Percentiles rank a stretch among this genome's conserved stretches.
Evolutionary conservation across 352 stramenopile species (phyloP).

Genomic region (Globisporangium heterothallicum): DNA sequence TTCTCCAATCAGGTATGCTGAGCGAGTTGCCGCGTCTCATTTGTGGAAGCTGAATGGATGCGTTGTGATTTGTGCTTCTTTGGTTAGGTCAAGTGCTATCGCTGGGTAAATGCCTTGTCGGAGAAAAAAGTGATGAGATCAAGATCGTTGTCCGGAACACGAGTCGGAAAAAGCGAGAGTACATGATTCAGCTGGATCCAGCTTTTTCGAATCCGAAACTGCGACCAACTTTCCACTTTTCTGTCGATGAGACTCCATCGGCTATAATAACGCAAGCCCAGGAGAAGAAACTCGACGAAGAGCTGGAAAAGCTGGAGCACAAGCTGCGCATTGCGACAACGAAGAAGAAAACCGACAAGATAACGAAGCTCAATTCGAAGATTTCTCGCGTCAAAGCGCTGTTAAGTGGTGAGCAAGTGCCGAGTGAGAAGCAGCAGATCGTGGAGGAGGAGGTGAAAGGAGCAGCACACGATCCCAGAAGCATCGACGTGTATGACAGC

Average conservation of each 20-base stretch:
- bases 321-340: constrained; percentile 85
- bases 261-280: constrained; percentile 84
- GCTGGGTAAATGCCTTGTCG: constrained; percentile 78
- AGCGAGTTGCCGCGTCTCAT: background rate
- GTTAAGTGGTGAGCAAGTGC: constrained; percentile 66
- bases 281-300: constrained; percentile 87
- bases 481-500: constrained; percentile 67
- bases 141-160: constrained; percentile 86
- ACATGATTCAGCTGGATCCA: constrained; percentile 81
- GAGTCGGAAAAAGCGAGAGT: constrained; percentile 84
- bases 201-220: constrained; percentile 58
- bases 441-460: constrained; percentile 37
- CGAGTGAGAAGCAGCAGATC: constrained; percentile 45
- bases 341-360: constrained; percentile 89
- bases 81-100: constrained; percentile 71
- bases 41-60: background rate
- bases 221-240: constrained; percentile 79
- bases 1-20: constrained; percentile 76
- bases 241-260: constrained; percentile 74
- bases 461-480: constrained; percentile 20
- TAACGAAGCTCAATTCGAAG: constrained; percentile 77
- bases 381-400: constrained; percentile 77
- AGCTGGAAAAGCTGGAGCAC: constrained; percentile 87
- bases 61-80: constrained; percentile 5
- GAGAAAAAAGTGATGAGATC: constrained; percentile 77